Base-by-base conservation (phyloP, 2,329 filamentous ascomycete genomes). In the Colletotrichum sp. region DNA sequence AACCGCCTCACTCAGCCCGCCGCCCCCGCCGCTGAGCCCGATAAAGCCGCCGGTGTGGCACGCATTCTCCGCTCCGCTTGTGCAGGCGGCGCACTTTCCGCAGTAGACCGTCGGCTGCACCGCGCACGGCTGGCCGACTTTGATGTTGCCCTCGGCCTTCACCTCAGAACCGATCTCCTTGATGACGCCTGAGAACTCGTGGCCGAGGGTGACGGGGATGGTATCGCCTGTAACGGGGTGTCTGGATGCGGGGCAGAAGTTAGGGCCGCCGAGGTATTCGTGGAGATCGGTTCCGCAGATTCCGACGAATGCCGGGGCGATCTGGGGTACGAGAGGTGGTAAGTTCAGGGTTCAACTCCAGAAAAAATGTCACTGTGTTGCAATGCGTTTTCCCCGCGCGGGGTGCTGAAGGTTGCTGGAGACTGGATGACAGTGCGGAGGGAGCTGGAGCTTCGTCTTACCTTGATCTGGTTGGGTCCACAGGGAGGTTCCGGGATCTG, bases 161-260 rank as follows among this genome's bases (percentile, higher is more conserved):
- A 76, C 69, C 1, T 59, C 28, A 13, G 73, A 64, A 30, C 73
- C 73, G 18, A 93, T 83, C 78, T 92, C 90, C n/a, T 88, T 86
- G 49, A 94, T 84, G 3, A 87, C 88, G 21, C 91, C 92, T 15
- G 88, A 90, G 82, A 93, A 91, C 80, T 93, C 92, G 80, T 93
- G 92, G 57, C 92, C 92, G 34, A 93, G 84, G 2, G 87, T 91
- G 28, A 93, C 86, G 9, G 92, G 92, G 39, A 91, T 86, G 6
- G 84, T 86, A 66, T 90, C 89, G 57, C 88, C 85, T 1, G 91
- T 93, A 13, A 92, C 81, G 3, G 88, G 88, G 78, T 93, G 92
- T 1, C 90, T 90, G 28, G 76, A 77, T 30, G 78, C 78, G 30
- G 82, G 82, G 65, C 82, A 80, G 44, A 83, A 78, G 71, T 80